Base-by-base conservation (phyloP, 1,139 yeast species). In the Geotrichum fermentans region DNA sequence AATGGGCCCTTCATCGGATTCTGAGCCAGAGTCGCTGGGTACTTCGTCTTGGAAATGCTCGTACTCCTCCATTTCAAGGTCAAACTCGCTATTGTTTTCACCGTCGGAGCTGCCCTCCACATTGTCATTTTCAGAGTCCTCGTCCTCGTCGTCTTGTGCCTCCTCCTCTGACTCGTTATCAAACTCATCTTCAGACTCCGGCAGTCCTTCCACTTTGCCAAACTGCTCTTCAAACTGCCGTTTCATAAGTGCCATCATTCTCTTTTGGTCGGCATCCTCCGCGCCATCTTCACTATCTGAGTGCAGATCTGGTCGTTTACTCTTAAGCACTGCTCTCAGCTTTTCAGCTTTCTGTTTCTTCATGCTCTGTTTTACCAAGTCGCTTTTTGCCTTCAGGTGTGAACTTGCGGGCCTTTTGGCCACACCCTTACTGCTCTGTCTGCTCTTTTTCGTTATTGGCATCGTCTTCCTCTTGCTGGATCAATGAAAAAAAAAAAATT, bases 1-100 rank as follows among this genome's bases (percentile, higher is more conserved):
- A 32, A 66, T 59, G 1, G 82, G 80, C 18, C 55, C 51, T 16
- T 57, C 60, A 22, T 49, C 54, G 17, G 38, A 43, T 7, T 34
- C 32, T n/a, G 43, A 44, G 11, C 40, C 30, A 4, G 41, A 26
- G 2, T 47, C 44, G 6, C 40, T 32, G 1, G 28, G 20, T 17
- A 53, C 53, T 14, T 32, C 45, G 17, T 50, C 53, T 4, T 47
- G 41, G 28, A 49, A 42, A 18, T 41, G 49, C 22, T 33, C 40
- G 35, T 46, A 40, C 13, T 43, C 43, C 10, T 48, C 47, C 52
- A 28, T 47, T 33, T 53, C 57, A 22, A 49, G 47, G 33, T 55
- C 58, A 30, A 56, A 52, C 3, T 56, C 61, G 20, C 42, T 46
- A 24, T 51, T 49, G 18, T 56, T 57, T 4, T 56, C 61, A 1